phyloP scores from a whole-genome alignment of 345 rosid species.

The Heritiera fomes region DNA sequence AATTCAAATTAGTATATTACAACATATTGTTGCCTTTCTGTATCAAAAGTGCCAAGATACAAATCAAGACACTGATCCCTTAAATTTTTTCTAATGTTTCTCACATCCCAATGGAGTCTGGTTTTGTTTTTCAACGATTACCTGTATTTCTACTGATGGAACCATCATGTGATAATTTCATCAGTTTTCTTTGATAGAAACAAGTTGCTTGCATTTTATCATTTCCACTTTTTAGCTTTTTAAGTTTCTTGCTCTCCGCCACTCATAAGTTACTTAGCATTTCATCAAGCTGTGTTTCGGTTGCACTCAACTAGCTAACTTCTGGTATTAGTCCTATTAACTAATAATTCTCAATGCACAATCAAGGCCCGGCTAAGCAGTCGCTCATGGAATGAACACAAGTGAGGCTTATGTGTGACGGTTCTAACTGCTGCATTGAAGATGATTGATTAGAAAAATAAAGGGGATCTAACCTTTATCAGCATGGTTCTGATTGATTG shows the following conservation, averaged over 20 bases:
- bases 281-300: background rate
- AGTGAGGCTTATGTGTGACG: background rate
- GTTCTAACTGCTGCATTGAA: background rate
- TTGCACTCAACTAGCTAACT: background rate
- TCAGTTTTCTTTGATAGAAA: background rate
- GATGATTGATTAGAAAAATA: background rate
- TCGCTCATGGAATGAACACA: background rate
- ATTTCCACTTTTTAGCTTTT: background rate
- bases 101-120: background rate
- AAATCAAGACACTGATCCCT: background rate
- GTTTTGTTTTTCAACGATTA: background rate
- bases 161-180: background rate
- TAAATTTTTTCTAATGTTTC: background rate
- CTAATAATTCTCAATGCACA: background rate
- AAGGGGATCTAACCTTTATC: background rate
- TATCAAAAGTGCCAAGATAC: background rate
- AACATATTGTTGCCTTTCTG: background rate
- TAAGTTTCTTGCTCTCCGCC: constrained; percentile 1
- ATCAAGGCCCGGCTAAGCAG: background rate
- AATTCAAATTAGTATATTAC: background rate
- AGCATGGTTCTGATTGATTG: background rate
- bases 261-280: background rate
- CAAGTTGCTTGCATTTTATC: background rate
- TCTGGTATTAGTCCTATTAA: background rate
- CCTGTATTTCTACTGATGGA: background rate